Conservation (phyloP, 225 moss, liverwort and hornwort genomes). For the Thuidium tamariscinum region DNA sequence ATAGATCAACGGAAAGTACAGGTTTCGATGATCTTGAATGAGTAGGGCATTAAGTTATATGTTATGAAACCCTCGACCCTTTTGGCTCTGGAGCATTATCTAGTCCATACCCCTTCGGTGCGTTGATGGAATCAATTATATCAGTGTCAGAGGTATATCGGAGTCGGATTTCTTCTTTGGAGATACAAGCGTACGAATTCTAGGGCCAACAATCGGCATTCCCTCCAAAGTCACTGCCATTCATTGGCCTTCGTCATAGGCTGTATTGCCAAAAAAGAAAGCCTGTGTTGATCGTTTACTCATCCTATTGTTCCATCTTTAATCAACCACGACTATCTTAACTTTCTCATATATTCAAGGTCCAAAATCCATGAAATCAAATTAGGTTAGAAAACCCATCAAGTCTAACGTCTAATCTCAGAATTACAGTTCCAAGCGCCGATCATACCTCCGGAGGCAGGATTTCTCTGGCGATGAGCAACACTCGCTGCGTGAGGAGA, state of each 20-base stretch:
- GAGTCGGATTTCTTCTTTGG: neutral
- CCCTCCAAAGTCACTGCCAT: neutral
- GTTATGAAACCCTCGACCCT: neutral
- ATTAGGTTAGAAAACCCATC: neutral
- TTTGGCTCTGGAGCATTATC: neutral
- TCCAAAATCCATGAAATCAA: neutral
- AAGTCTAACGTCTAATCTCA: neutral
- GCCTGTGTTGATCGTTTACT: too few relatives aligned
- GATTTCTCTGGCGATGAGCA: slow-evolving; percentile 3
- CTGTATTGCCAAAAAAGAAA: neutral
- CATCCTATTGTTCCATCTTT: neutral
- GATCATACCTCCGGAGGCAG: neutral
- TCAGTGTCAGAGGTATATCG: neutral
- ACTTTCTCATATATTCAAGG: neutral
- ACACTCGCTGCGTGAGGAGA: slow-evolving; percentile 29
- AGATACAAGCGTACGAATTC: neutral
- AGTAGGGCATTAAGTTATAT: too few relatives aligned
- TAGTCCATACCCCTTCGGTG: neutral
- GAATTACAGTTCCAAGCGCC: neutral
- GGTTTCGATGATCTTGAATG: neutral
- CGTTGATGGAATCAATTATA: neutral
- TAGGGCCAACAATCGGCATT: neutral
- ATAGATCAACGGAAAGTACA: neutral
- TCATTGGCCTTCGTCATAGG: neutral
- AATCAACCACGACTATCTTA: neutral